Percentiles rank a stretch among this genome's conserved stretches.
Conservation (phyloP, 2,329 filamentous ascomycete genomes). For the Trichoderma semiorbis region DNA sequence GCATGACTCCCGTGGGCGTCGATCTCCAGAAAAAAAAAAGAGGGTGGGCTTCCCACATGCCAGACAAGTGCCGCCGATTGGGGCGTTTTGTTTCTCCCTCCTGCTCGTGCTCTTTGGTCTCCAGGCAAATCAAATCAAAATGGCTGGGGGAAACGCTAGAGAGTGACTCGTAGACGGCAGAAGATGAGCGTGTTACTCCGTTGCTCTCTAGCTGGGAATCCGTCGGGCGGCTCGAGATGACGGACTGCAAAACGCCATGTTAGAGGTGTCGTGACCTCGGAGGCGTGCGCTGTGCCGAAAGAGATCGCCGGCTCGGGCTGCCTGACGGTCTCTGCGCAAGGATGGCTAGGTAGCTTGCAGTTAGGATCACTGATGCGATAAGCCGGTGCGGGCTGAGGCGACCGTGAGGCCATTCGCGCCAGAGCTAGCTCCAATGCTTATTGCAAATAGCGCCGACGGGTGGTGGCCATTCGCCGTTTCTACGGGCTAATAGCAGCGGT, state of each 20-base stretch:
- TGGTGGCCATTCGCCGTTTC: not conserved
- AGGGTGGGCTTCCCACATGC: constrained; percentile 20
- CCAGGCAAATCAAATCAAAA: not conserved
- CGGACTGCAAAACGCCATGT: not conserved
- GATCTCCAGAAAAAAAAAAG: not conserved
- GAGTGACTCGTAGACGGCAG: not conserved
- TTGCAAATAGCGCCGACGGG: not conserved
- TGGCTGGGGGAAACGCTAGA: not conserved
- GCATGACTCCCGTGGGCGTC: constrained; percentile 22
- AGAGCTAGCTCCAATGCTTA: not conserved
- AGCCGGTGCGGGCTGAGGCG: constrained; percentile 7
- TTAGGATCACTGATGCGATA: constrained; percentile 5
- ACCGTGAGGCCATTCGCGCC: not conserved
- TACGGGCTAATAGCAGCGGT: not conserved
- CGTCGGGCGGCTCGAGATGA: not conserved
- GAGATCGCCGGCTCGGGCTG: constrained; percentile 5
- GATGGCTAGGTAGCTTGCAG: constrained; percentile 8
- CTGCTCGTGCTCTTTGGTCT: not conserved
- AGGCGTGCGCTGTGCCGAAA: not conserved
- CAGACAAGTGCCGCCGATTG: constrained; percentile 16
- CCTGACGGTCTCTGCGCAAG: not conserved
- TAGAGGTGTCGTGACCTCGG: constrained; percentile 7
- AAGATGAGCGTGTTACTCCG: not conserved
- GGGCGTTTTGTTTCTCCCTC: not conserved
- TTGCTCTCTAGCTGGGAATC: not conserved